phyloP scores from a whole-genome alignment of 2,329 filamentous ascomycete genomes.

The Metarhizium humberi region DNA sequence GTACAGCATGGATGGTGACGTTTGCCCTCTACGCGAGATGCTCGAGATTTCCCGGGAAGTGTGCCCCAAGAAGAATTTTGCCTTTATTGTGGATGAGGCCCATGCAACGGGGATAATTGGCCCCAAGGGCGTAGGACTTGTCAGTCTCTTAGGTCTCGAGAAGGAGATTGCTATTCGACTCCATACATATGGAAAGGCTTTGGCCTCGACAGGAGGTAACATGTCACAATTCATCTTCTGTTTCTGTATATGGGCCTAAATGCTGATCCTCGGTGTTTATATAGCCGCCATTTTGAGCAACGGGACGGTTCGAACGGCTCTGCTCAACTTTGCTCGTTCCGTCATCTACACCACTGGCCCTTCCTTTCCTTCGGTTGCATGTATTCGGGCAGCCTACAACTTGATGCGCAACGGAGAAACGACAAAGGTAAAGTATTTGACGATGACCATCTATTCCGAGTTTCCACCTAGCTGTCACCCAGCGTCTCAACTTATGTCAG shows the following conservation, averaged over 20 bases:
- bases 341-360: constrained; percentile 13
- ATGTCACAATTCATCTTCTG: background rate
- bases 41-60: constrained; percentile 25
- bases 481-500: too few species aligned
- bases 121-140: constrained; percentile 35
- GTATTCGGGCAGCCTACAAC: constrained; percentile 11
- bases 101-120: constrained; percentile 35
- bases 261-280: too few species aligned
- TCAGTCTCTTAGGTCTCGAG: constrained; percentile 39
- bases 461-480: too few species aligned
- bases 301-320: constrained; percentile 8
- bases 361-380: constrained; percentile 12
- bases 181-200: constrained; percentile 44
- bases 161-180: constrained; percentile 37
- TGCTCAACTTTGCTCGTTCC: constrained; percentile 13
- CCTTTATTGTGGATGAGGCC: constrained; percentile 48
- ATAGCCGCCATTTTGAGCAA: constrained; percentile 13
- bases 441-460: background rate
- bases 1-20: constrained; percentile 41
- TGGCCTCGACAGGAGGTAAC: constrained; percentile 28
- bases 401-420: constrained; percentile 9
- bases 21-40: constrained; percentile 28
- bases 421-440: constrained; percentile 2
- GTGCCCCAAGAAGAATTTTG: constrained; percentile 26
- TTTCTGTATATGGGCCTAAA: too few species aligned